These are phyloP conservation scores for Skeletonema marinoi DNA, from an alignment of 108 stramenopile genomes.

Conservation along the genomic window DNA sequence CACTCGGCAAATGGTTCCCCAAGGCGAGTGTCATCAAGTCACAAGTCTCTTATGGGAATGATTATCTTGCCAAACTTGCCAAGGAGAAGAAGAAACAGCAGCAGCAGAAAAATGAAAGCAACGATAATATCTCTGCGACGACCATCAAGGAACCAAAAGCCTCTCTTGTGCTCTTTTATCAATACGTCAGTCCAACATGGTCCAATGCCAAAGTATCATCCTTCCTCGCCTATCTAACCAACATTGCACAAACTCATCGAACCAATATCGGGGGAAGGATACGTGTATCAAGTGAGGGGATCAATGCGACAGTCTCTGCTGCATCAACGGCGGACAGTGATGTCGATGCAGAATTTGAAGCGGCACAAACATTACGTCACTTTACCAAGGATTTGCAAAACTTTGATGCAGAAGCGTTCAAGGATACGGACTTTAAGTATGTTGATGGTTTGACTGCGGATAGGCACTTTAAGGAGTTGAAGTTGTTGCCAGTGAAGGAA, in stretches of 20 bases:
- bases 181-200: slow-evolving; percentile 73
- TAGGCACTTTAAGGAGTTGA: slow-evolving; percentile 89
- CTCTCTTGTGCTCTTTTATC: slow-evolving; percentile 81
- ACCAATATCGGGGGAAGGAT: slow-evolving; percentile 76
- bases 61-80: slow-evolving; percentile 28
- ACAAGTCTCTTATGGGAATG: slow-evolving; percentile 60
- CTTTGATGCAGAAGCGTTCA: slow-evolving; percentile 69
- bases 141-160: slow-evolving; percentile 48
- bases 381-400: slow-evolving; percentile 65
- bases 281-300: slow-evolving; percentile 81
- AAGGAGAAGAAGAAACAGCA: slow-evolving; percentile 4
- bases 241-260: slow-evolving; percentile 52
- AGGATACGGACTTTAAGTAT: slow-evolving; percentile 81
- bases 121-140: background rate
- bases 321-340: slow-evolving; percentile 5
- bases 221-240: slow-evolving; percentile 58
- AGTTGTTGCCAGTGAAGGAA: slow-evolving; percentile 88
- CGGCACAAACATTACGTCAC: slow-evolving; percentile 63
- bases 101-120: slow-evolving; percentile 9
- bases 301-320: slow-evolving; percentile 77
- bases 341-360: slow-evolving; percentile 48
- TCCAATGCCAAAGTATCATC: slow-evolving; percentile 45
- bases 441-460: slow-evolving; percentile 74
- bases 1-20: slow-evolving; percentile 87
- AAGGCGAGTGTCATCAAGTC: slow-evolving; percentile 77